phyloP scores from a whole-genome alignment of 257 asterid species.

The Oldenlandia corymbosa region DNA sequence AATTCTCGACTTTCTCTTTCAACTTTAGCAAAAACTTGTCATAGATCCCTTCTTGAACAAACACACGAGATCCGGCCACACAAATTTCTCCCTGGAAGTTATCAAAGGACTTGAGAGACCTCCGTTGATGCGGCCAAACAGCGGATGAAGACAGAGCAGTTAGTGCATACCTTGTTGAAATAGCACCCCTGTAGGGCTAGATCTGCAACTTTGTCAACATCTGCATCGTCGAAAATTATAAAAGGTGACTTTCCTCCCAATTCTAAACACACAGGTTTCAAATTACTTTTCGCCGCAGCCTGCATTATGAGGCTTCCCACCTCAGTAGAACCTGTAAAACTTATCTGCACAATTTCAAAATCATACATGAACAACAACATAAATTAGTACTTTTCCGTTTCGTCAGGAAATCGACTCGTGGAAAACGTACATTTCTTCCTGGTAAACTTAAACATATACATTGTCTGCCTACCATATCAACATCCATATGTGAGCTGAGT shows the following conservation, averaged over 20 bases:
- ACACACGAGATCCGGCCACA: constrained; percentile 69
- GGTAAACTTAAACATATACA: no score
- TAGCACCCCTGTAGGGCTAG: constrained; percentile 44
- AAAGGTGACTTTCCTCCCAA: constrained; percentile 84
- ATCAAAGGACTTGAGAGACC: no score
- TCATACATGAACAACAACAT: no score
- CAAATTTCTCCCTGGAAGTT: constrained; percentile 66
- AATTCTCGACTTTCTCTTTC: constrained; percentile 46
- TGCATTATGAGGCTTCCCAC: constrained; percentile 69
- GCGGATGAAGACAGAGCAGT: background rate
- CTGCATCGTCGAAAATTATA: constrained; percentile 66
- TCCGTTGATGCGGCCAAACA: background rate
- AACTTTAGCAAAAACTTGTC: constrained; percentile 43
- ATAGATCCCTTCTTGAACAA: constrained; percentile 71
- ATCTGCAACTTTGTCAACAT: constrained; percentile 46
- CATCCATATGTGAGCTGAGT: constrained; percentile 71
- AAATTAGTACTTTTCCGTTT: no score
- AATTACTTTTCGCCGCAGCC: constrained; percentile 71
- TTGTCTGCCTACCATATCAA: no score
- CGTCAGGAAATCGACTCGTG: no score
- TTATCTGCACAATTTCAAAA: constrained; percentile 36
- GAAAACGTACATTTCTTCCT: constrained; percentile 12
- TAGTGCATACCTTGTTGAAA: constrained; percentile 43
- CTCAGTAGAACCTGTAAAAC: constrained; percentile 77
- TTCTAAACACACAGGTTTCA: constrained; percentile 66